phyloP scores from a whole-genome alignment of 495 filamentous ascomycete genomes.

The Podospora appendiculata region DNA sequence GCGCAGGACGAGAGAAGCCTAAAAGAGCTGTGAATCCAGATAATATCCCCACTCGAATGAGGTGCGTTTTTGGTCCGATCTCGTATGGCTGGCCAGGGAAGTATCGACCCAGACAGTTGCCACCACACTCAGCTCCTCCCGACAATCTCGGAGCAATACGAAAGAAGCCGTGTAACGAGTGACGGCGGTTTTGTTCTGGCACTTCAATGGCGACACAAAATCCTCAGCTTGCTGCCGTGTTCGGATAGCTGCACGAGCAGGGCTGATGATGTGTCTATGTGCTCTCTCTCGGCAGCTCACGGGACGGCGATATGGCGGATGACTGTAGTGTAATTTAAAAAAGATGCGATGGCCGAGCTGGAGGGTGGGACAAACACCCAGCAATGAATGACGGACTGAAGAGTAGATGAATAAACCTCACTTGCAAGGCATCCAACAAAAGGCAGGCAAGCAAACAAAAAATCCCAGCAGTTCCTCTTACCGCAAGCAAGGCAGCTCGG shows the following conservation, averaged over 20 bases:
- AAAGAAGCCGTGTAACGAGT: slow-evolving; percentile 20
- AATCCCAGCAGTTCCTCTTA: not conserved
- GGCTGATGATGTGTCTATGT: slow-evolving; percentile 7
- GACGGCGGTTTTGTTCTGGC: slow-evolving; percentile 6
- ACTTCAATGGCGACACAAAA: too few relatives aligned
- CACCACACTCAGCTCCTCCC: not conserved
- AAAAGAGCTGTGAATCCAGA: too few relatives aligned
- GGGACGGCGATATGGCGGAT: too few relatives aligned
- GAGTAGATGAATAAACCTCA: not conserved
- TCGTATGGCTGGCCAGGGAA: too few relatives aligned
- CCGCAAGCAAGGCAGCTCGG: not conserved
- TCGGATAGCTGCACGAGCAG: slow-evolving; percentile 17
- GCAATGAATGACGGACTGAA: not conserved
- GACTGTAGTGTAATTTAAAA: not conserved
- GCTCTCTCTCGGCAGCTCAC: too few relatives aligned
- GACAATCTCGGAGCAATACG: slow-evolving; percentile 7
- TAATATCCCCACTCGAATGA: too few relatives aligned
- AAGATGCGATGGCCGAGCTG: too few relatives aligned
- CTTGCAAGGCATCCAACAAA: not conserved
- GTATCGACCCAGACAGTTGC: not conserved
- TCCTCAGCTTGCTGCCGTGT: slow-evolving; percentile 1
- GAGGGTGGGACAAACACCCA: too few relatives aligned
- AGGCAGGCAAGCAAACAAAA: not conserved
- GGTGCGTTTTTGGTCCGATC: too few relatives aligned
- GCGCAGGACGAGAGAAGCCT: too few relatives aligned